These are phyloP conservation scores for Calocera viscosa DNA, from an alignment of 768 basidiomycete species.

Conservation along the genomic window DNA sequence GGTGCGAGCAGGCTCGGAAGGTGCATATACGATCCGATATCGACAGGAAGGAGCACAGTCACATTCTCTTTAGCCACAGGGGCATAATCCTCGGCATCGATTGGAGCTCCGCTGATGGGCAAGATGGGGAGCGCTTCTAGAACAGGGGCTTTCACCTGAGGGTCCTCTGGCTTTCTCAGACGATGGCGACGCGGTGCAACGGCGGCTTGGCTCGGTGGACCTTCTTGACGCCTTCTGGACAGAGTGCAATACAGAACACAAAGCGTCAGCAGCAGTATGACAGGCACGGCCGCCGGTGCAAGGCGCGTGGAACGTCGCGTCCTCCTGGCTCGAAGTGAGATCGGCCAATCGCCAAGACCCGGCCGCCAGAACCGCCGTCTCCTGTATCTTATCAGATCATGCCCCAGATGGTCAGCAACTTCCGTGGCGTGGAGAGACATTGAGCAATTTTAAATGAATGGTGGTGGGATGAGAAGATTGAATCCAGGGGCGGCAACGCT, in stretches of 20 bases:
- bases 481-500: background rate
- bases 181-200: background rate
- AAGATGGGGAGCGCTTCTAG: background rate
- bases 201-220: background rate
- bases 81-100: conserved; percentile 3
- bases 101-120: background rate
- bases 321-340: background rate
- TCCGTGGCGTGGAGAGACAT: conserved; percentile 8
- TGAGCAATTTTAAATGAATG: background rate
- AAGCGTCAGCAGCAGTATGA: background rate
- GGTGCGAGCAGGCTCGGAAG: conserved; percentile 31
- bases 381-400: conserved; percentile 8
- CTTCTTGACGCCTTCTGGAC: background rate
- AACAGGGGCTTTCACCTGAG: background rate
- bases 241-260: background rate
- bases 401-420: background rate
- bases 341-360: background rate
- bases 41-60: conserved; percentile 40
- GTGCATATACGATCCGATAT: conserved; percentile 26
- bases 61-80: conserved; percentile 25
- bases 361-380: background rate
- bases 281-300: background rate
- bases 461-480: background rate
- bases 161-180: background rate
- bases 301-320: background rate